Conservation (phyloP, 2,329 filamentous ascomycete genomes). For the Cladosporium sp. region DNA sequence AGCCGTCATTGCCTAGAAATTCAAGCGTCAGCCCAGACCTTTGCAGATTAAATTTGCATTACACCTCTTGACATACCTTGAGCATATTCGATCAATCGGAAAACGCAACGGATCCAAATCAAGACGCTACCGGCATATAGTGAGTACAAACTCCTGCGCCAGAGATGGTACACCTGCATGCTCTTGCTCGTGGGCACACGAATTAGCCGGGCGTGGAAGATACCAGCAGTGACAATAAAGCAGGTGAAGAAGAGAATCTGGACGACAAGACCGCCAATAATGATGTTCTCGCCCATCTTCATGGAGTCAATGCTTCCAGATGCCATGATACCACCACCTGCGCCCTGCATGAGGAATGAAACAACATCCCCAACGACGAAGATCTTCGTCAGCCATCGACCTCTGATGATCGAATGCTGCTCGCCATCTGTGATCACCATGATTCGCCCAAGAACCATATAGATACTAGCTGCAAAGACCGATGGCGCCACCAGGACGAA, state of each 20-base stretch:
- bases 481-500: constrained; percentile 46
- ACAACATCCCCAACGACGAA: constrained; percentile 55
- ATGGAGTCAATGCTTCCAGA: constrained; percentile 24
- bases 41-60: background rate
- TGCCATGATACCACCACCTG: constrained; percentile 34
- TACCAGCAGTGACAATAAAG: constrained; percentile 47
- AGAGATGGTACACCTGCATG: constrained; percentile 23
- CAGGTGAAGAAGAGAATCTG: constrained; percentile 57
- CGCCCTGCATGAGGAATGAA: constrained; percentile 49
- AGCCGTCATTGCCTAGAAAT: constrained; percentile 30
- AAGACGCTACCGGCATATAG: constrained; percentile 38
- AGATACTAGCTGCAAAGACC: constrained; percentile 49
- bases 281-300: constrained; percentile 46
- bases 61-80: background rate
- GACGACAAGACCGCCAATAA: constrained; percentile 55
- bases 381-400: constrained; percentile 48
- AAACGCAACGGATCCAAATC: constrained; percentile 46
- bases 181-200: constrained; percentile 24
- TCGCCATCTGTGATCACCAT: constrained; percentile 40
- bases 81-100: constrained; percentile 47
- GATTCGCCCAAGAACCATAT: constrained; percentile 48
- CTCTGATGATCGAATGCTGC: constrained; percentile 38
- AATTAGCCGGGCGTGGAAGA: constrained; percentile 44
- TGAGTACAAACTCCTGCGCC: constrained; percentile 34
- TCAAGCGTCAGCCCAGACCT: background rate